Evolutionary conservation across 768 basidiomycete genomes (phyloP), one percentile per base, ranked within the genome.

Genomic region (Calocybe gangraenosa): DNA sequence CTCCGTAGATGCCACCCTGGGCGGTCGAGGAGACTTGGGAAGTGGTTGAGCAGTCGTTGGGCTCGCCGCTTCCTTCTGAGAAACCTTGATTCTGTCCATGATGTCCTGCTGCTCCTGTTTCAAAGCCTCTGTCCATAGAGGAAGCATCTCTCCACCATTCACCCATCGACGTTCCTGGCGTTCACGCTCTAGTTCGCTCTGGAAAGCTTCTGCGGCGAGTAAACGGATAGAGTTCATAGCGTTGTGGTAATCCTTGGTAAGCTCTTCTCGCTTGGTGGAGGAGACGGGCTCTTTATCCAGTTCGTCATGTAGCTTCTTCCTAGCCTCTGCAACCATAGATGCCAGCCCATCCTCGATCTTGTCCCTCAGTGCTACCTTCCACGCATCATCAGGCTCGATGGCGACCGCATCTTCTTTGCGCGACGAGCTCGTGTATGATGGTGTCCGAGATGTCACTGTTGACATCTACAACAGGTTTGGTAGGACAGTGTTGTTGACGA

Each of bases 321-420:
- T 81, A 15, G 86, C 78, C 48, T 84, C 84, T 44, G 81, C 73
- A 48, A 84, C 58, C 66, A 76, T 70, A 22, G 56, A 44, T 39
- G 59, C 44, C 17, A 71, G 56, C 7, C 64, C 65, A 2, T 68
- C 66, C 52, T 79, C 76, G 54, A 88, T 84, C 55, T 70, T 67
- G 23, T 49, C 54, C 55, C 58, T 66, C 53, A 78, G 63, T 1
- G 54, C 46, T 25, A 53, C 58, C 57, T 80, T 82, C 80, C 81
- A 82, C 47, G 67, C 62, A 1, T 75, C 71, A 61, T 78, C 73
- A 2, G 78, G 80, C 53, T 81, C 80, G 40, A 62, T 48, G 52
- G 72, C 66, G 48, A 48, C 68, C 42, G 35, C 54, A 58, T 66
- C 61, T 46, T 46, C 43, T 47, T 54, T 53, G 33, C 44, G 38